Base-by-base conservation (phyloP, 2,329 filamentous ascomycete species). In the Alternaria sp. region DNA sequence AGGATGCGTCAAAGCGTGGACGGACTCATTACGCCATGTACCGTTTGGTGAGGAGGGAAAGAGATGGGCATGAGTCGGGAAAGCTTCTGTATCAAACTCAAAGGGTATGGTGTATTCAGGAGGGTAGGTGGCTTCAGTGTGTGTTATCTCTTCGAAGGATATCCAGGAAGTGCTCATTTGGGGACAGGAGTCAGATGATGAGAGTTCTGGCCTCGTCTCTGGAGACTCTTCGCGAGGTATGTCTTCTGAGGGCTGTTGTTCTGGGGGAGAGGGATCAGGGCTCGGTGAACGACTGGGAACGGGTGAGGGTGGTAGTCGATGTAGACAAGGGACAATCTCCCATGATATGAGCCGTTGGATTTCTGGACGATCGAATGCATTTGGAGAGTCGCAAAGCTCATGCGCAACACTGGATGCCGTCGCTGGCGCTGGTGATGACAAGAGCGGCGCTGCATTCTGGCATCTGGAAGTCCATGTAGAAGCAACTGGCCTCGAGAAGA, bases 11-110 rank as follows among this genome's bases (percentile, higher is more conserved):
- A 65, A 28, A 1, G 51, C 51, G 14, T 57, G 33, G 2, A 50
- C 14, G 5, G 33, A 23, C 15, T 50, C 51, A 5, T 58, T 45
- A 10, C 45, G 53, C 58, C 49, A 62, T 10, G 57, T 69, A 5
- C 68, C 66, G 20, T 69, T 70, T 12, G 23, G 45, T 12, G 64
- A 56, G 7, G 55, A 66, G 10, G 63, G 68, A 4, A 69, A 57
- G 8, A 66, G 41, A 45, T 67, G 45, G 2, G 55, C 47, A 11
- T 65, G 25, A 2, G 26, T 9, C 0, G 66, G 63, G 33, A 71
- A 71, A 11, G 64, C 59, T n/a, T 45, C 26, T n/a, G 56, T 58
- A 12, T 65, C 65, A 12, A 65, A 51, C 6, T 28, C 23, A 20
- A 43, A 9, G 7, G 21, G 41, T 18, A 23, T 14, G 18, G 30